Evolutionary conservation across 2,329 filamentous ascomycete genomes (phyloP).

Genomic region (Thielaviopsis populi): DNA sequence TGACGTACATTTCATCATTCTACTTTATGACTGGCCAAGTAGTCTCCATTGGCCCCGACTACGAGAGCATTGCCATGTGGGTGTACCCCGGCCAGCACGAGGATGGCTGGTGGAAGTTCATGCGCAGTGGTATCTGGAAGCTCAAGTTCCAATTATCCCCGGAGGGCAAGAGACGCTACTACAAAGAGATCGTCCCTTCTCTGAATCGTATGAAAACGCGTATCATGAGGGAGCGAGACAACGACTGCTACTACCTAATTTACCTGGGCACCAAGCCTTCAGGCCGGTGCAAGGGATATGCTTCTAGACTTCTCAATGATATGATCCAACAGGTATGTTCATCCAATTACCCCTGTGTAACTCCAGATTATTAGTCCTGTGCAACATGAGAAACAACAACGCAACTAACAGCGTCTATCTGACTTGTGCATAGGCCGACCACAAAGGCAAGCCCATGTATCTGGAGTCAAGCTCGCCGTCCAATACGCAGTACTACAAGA

Average conservation of each 20-base stretch:
- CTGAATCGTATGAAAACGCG: constrained; percentile 57
- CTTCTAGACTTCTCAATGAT: constrained; percentile 52
- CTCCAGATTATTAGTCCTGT: not conserved
- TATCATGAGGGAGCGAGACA: constrained; percentile 51
- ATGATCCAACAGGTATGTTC: constrained; percentile 45
- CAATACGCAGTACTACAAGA: constrained; percentile 59
- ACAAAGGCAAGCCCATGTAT: constrained; percentile 53
- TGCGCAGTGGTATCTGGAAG: constrained; percentile 65
- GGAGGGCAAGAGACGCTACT: constrained; percentile 62
- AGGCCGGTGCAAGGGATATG: constrained; percentile 58
- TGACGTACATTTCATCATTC: constrained; percentile 63
- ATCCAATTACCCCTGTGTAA: not conserved
- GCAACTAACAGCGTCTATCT: not conserved
- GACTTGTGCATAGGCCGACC: constrained; percentile 43
- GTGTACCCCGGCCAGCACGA: constrained; percentile 60
- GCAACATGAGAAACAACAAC: not conserved
- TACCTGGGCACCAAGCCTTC: constrained; percentile 64
- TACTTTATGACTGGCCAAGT: constrained; percentile 62
- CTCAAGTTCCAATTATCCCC: constrained; percentile 57
- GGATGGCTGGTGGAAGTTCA: constrained; percentile 55
- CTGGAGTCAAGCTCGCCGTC: constrained; percentile 58
- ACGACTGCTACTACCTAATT: constrained; percentile 64
- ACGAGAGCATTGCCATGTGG: constrained; percentile 68
- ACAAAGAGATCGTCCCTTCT: constrained; percentile 59
- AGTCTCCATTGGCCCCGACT: constrained; percentile 58